These are phyloP conservation scores for Saposhnikovia divaricata DNA, from an alignment of 129 eudicot genomes.

Conservation along the genomic window DNA sequence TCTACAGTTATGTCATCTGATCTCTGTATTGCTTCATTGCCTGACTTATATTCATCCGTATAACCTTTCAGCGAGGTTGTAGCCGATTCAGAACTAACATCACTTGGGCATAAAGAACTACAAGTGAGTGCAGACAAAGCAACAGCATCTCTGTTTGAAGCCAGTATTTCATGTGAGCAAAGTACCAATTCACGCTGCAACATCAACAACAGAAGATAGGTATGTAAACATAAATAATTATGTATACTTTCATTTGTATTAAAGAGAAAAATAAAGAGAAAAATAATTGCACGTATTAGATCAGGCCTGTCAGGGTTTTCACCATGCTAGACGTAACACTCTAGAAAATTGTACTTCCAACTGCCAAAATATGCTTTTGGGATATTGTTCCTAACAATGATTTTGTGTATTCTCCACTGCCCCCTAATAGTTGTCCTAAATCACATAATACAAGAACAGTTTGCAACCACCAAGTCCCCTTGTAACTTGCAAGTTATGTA, in stretches of 20 bases:
- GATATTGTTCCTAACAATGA: neutral
- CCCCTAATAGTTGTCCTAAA: neutral
- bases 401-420: neutral
- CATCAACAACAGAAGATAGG: slow-evolving; percentile 3
- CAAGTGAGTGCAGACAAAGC: slow-evolving; percentile 45
- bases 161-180: slow-evolving; percentile 70
- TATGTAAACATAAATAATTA: neutral
- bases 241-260: neutral
- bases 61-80: slow-evolving; percentile 79
- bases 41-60: slow-evolving; percentile 58
- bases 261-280: neutral
- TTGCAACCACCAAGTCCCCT: neutral
- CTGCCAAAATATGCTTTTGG: neutral
- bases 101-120: slow-evolving; percentile 56
- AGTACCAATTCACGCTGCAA: slow-evolving; percentile 90
- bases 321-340: neutral
- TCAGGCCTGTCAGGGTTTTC: neutral
- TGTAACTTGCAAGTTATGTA: neutral
- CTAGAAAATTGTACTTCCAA: neutral
- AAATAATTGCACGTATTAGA: neutral
- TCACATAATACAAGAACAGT: neutral
- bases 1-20: slow-evolving; percentile 92
- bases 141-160: slow-evolving; percentile 47
- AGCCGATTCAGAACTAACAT: slow-evolving; percentile 91
- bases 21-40: slow-evolving; percentile 70